Evolutionary conservation across 2,329 filamentous ascomycete species (phyloP).

Genomic region (Lachnellula cervina): DNA sequence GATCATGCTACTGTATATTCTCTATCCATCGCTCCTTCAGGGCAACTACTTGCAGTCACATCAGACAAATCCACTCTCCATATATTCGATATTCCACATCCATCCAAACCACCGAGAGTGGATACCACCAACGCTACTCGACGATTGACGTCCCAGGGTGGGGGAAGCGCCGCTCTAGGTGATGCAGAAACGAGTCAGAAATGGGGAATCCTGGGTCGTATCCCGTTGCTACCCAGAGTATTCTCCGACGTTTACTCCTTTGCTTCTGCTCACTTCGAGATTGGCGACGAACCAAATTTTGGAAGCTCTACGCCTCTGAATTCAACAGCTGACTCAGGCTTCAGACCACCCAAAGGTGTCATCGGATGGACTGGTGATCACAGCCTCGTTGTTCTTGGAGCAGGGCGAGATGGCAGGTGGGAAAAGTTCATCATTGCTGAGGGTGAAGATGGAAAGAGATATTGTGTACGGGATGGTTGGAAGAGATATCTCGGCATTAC

Average conservation of each 20-base stretch:
- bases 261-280: slow-evolving; percentile 73
- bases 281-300: slow-evolving; percentile 69
- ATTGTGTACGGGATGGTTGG: slow-evolving; percentile 71
- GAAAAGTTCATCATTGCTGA: slow-evolving; percentile 77
- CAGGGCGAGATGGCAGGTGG: slow-evolving; percentile 77
- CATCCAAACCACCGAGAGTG: slow-evolving; percentile 36
- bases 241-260: slow-evolving; percentile 91
- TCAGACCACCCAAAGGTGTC: slow-evolving; percentile 69
- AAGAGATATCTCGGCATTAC: slow-evolving; percentile 62
- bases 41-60: slow-evolving; percentile 77
- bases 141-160: slow-evolving; percentile 28
- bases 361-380: slow-evolving; percentile 79
- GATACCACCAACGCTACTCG: slow-evolving; percentile 32
- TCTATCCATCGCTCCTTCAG: slow-evolving; percentile 79
- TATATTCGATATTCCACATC: slow-evolving; percentile 77
- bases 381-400: slow-evolving; percentile 70
- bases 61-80: slow-evolving; percentile 96
- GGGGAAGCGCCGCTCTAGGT: slow-evolving; percentile 28
- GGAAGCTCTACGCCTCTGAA: slow-evolving; percentile 49
- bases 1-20: slow-evolving; percentile 86
- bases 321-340: slow-evolving; percentile 39
- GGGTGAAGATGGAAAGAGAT: slow-evolving; percentile 61
- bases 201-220: slow-evolving; percentile 79
- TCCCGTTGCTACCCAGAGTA: slow-evolving; percentile 78
- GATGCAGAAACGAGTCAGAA: slow-evolving; percentile 59